Percentiles rank a stretch among this genome's conserved stretches.
Evolutionary conservation across 192 early-diverging fungal species (phyloP).

Genomic region (Rhizophagus sp.): DNA sequence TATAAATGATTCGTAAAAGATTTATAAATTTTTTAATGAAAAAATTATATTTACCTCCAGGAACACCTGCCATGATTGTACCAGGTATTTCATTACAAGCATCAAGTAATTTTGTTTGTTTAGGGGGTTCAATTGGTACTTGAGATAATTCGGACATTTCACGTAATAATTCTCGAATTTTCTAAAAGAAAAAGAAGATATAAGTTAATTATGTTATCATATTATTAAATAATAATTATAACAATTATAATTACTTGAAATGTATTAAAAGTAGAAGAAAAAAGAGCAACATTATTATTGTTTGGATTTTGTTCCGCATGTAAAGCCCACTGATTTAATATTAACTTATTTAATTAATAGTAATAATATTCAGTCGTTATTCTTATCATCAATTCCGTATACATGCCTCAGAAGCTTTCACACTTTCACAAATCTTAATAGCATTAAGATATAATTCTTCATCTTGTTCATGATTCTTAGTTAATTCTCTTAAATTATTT

Average conservation of each 20-base stretch:
- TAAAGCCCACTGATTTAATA: background rate
- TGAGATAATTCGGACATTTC: constrained; percentile 69
- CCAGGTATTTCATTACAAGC: constrained; percentile 78
- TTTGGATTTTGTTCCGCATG: background rate
- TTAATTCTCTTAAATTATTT: constrained; percentile 51
- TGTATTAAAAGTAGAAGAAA: background rate
- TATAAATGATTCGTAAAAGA: background rate
- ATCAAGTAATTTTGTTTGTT: constrained; percentile 87
- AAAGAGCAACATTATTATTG: background rate
- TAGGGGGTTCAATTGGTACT: constrained; percentile 88
- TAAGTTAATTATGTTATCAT: constrained; percentile 32
- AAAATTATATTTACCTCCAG: constrained; percentile 67
- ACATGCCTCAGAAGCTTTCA: constrained; percentile 45
- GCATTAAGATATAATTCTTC: constrained; percentile 44
- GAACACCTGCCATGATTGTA: constrained; percentile 90
- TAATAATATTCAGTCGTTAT: background rate
- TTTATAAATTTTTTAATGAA: background rate
- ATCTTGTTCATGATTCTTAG: constrained; percentile 33
- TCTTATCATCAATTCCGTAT: background rate
- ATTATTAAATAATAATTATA: background rate
- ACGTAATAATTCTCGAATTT: constrained; percentile 68
- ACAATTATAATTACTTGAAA: background rate
- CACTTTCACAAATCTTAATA: constrained; percentile 49
- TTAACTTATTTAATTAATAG: background rate
- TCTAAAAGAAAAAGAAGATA: constrained; percentile 33